phyloP scores from a whole-genome alignment of 1,139 yeast genomes.

The Torulaspora pretoriensis region DNA sequence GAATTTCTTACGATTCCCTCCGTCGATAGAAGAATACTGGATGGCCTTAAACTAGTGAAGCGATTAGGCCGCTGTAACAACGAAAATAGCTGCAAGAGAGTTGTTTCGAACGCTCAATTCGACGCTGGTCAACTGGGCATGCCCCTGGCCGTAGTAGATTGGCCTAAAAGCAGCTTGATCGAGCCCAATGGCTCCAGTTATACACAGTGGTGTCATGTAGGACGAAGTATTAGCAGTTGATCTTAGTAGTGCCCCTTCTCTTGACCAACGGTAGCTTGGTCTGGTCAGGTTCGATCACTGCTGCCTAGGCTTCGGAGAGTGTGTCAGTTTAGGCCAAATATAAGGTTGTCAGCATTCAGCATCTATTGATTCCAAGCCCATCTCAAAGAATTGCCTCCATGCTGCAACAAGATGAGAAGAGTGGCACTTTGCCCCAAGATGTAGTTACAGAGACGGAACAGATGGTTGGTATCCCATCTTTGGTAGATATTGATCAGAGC shows the following conservation, averaged over 20 bases:
- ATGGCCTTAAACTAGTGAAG: no score
- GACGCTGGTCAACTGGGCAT: neutral
- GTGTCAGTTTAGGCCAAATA: no score
- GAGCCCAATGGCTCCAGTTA: neutral
- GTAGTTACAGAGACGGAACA: neutral
- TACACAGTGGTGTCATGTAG: neutral
- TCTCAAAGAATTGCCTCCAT: neutral
- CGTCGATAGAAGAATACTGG: no score
- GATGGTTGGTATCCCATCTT: neutral
- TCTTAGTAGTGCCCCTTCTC: conserved; percentile 1
- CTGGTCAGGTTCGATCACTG: neutral
- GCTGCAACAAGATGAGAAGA: conserved; percentile 6
- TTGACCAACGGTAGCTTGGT: neutral
- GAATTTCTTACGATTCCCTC: no score
- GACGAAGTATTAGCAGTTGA: neutral
- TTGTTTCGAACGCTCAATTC: neutral
- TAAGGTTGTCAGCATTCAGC: no score
- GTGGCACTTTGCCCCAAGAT: neutral
- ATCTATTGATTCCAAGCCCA: no score
- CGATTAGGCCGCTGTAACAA: no score
- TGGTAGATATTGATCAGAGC: no score
- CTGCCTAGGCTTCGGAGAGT: neutral
- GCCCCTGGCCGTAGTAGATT: neutral
- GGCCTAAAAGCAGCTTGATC: neutral
- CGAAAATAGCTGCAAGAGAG: no score